Evolutionary conservation across 2,329 filamentous ascomycete genomes (phyloP).

Genomic region (Tolypocladium capitatum): DNA sequence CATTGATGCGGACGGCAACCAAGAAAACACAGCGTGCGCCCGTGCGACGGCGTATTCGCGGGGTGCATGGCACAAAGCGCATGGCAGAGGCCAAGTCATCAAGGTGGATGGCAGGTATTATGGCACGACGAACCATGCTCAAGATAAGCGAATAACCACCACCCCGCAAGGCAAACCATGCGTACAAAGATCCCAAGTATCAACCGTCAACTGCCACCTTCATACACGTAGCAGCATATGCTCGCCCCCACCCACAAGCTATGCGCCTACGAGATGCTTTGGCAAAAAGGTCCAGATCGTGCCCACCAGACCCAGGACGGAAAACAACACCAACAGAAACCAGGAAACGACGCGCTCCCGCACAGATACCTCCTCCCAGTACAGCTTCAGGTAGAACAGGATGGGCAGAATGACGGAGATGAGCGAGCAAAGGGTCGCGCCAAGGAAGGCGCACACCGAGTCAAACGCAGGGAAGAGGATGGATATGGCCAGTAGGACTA

Average conservation of each 20-base stretch:
- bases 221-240: neutral
- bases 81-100: neutral
- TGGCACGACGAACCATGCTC: neutral
- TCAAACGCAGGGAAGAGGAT: slow-evolving; percentile 64
- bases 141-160: neutral
- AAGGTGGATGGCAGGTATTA: neutral
- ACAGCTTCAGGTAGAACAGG: slow-evolving; percentile 82
- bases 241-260: slow-evolving; percentile 5
- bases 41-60: too few relatives aligned
- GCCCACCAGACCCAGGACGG: slow-evolving; percentile 57
- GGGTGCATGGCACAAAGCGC: too few relatives aligned
- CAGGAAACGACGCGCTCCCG: slow-evolving; percentile 55
- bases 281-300: slow-evolving; percentile 85
- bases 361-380: slow-evolving; percentile 54
- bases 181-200: neutral
- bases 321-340: slow-evolving; percentile 55
- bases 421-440: slow-evolving; percentile 79
- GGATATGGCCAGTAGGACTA: slow-evolving; percentile 65
- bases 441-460: slow-evolving; percentile 82
- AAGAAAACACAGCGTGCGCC: too few relatives aligned
- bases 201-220: neutral
- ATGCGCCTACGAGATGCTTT: slow-evolving; percentile 53
- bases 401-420: slow-evolving; percentile 87
- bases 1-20: too few relatives aligned
- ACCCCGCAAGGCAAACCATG: too few relatives aligned